Percentiles rank a stretch among this genome's conserved stretches.
phyloP scores from a whole-genome alignment of 257 asterid genomes.

The Solanum peruvianum region DNA sequence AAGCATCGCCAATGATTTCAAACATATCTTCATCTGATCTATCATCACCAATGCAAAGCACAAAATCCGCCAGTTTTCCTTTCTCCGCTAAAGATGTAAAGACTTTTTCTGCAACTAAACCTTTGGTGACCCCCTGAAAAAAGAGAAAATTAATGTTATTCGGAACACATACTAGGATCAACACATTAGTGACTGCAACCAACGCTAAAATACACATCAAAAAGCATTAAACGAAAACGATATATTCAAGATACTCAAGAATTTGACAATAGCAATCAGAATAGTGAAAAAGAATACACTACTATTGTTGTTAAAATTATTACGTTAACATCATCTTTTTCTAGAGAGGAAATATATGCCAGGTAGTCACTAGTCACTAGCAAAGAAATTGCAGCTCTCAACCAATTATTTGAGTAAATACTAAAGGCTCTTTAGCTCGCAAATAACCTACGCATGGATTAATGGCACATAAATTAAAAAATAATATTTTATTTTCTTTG shows the following conservation, averaged over 20 bases:
- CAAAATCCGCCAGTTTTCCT: constrained; percentile 59
- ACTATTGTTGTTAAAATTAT: neutral
- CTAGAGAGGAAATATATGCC: neutral
- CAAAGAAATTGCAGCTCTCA: neutral
- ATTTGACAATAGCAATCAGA: neutral
- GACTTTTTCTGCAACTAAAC: constrained; percentile 63
- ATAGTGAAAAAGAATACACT: neutral
- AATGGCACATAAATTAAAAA: neutral
- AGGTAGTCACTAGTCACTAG: neutral
- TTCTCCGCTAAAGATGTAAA: constrained; percentile 59
- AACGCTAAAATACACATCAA: neutral
- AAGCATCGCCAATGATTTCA: constrained; percentile 53
- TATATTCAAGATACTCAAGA: neutral
- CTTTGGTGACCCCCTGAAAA: constrained; percentile 73
- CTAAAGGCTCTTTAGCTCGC: neutral
- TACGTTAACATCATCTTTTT: neutral
- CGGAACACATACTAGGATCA: neutral
- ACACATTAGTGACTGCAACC: neutral
- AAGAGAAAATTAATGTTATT: neutral
- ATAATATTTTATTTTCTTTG: neutral
- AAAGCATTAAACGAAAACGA: neutral
- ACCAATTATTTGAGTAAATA: neutral
- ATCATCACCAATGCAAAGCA: constrained; percentile 83
- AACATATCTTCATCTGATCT: constrained; percentile 93
- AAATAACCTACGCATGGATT: neutral